A percentile compares a stretch with the other conserved stretches of the same genome.
Conservation (phyloP, 2,329 filamentous ascomycete genomes). For the Trichoderma semiorbis region DNA sequence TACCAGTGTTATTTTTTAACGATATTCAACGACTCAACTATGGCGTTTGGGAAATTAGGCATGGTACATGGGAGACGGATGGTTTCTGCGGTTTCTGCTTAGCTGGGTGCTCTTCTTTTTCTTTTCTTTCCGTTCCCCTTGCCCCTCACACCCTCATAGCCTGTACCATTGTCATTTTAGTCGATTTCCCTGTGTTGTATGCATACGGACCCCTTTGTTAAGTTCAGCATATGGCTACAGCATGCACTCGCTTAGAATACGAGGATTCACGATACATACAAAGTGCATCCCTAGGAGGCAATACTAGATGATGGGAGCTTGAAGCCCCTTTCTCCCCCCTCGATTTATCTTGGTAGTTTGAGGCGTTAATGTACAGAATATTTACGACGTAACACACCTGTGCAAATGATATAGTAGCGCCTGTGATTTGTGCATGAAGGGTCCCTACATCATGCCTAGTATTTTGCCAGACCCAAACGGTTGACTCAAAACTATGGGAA, state of each 20-base stretch:
- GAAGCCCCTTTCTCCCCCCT: neutral
- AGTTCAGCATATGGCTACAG: constrained; percentile 7
- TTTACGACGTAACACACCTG: too few species aligned
- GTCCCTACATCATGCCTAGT: neutral
- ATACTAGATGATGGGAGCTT: neutral
- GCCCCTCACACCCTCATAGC: neutral
- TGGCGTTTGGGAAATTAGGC: constrained; percentile 3
- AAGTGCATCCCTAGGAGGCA: neutral
- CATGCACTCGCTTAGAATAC: constrained; percentile 12
- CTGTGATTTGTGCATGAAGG: neutral
- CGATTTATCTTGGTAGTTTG: neutral
- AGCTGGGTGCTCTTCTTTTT: neutral
- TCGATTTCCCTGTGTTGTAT: neutral
- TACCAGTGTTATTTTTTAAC: constrained; percentile 1
- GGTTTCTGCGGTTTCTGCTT: neutral
- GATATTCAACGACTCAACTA: constrained; percentile 9
- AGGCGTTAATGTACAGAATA: neutral
- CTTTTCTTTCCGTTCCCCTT: neutral
- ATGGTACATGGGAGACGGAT: neutral
- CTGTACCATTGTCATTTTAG: neutral
- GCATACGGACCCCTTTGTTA: neutral
- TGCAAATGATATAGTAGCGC: neutral
- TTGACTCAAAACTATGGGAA: neutral
- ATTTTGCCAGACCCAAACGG: neutral
- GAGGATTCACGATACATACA: neutral